Base-by-base conservation (phyloP, 2,329 filamentous ascomycete genomes). In the Fusarium goolgardi region DNA sequence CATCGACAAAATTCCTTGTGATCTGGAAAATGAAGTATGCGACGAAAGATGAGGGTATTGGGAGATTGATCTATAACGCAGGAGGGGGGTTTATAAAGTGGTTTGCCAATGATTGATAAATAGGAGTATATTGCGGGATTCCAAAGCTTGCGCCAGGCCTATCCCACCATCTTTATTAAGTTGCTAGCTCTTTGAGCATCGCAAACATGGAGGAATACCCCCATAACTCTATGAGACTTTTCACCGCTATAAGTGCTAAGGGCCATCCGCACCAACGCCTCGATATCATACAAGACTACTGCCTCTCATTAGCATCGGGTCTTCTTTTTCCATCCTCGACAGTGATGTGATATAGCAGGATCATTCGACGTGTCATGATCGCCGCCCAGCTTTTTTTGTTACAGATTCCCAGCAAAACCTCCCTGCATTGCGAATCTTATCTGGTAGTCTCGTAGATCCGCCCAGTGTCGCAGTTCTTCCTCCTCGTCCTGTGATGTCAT, bases 381-480 rank as follows among this genome's bases (percentile, higher is more conserved):
- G 21, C 20, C 12, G 23, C 18, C 25, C 51, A 13, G 18, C 37
- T 39, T 43, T 20, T 20, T 20, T 21, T 23, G 6, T 66, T 65
- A 76, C 40, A 76, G 15, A 25, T 49, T 71, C 9, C 75, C 76
- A 1, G 71, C 61, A 49, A 88, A 84, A 3, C 88, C 90, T 3
- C 89, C 90, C 35, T 85, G 85, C 55, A 89, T 86, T 11, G 88
- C 86, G 75, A 94, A 92, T 58, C 89, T 88, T 65, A 90, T 78
- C 78, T 96, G 93, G 69, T 92, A 91, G 53, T 95, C 91, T 60
- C 91, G 85, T 67, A 97, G 78, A 75, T 91, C 92, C 0, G 91
- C 90, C 93, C 93, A 97, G 60, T 88, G 85, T 21, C 87, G 83
- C 69, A 96, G 78, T 77, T 96, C 92, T 53, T 90, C 86, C 73